Conservation (phyloP, 2,329 filamentous ascomycete species). For the Exophiala sp. region DNA sequence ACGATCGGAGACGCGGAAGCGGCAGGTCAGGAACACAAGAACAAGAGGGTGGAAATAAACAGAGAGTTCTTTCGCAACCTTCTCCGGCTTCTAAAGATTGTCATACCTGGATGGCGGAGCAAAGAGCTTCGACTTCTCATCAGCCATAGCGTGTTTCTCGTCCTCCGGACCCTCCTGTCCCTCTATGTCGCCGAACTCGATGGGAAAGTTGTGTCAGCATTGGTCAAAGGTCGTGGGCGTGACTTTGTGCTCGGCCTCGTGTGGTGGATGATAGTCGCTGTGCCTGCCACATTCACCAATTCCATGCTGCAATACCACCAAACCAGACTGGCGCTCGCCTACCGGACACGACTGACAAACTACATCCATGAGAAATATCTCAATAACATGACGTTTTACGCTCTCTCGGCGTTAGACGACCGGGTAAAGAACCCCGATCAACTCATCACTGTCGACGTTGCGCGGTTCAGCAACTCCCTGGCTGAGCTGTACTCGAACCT, state of each 20-base stretch:
- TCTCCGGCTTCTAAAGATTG: slow-evolving; percentile 71
- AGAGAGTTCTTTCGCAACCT: slow-evolving; percentile 77
- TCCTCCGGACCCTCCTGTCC: slow-evolving; percentile 85
- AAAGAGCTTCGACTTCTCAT: slow-evolving; percentile 80
- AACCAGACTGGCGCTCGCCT: slow-evolving; percentile 86
- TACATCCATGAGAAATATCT: slow-evolving; percentile 93
- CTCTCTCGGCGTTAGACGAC: slow-evolving; percentile 88
- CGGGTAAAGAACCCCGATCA: slow-evolving; percentile 98
- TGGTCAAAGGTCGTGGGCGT: slow-evolving; percentile 84
- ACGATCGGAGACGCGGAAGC: slow-evolving; percentile 33
- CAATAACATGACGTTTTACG: slow-evolving; percentile 96
- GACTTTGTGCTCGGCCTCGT: slow-evolving; percentile 83
- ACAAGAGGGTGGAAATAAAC: slow-evolving; percentile 86
- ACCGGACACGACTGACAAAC: slow-evolving; percentile 87
- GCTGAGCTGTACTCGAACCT: slow-evolving; percentile 95
- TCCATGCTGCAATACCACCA: slow-evolving; percentile 98
- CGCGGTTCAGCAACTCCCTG: slow-evolving; percentile 90
- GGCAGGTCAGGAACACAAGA: slow-evolving; percentile 34
- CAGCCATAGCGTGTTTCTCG: slow-evolving; percentile 88
- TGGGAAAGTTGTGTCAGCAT: slow-evolving; percentile 80
- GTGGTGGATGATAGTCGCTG: slow-evolving; percentile 97
- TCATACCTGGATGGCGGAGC: slow-evolving; percentile 82
- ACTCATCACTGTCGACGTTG: slow-evolving; percentile 91
- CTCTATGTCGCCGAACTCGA: slow-evolving; percentile 92
- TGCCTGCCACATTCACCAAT: slow-evolving; percentile 96